These are phyloP conservation scores for Phytopythium sindhum DNA, from an alignment of 352 stramenopile species.

Conservation along the genomic window DNA sequence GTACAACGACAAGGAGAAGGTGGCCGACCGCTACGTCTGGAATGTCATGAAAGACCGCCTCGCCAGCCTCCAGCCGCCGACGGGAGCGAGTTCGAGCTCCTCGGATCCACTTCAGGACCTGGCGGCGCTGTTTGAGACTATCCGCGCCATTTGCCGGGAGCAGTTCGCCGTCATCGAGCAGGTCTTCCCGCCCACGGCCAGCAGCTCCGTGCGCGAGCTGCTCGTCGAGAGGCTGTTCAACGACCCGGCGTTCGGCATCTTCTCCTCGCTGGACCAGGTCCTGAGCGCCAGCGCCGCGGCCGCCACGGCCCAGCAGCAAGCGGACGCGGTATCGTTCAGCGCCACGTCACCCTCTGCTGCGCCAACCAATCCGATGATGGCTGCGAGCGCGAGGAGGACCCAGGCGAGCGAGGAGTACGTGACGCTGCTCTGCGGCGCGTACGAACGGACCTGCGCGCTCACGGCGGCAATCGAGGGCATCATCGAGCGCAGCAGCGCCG, in stretches of 20 bases:
- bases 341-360: neutral
- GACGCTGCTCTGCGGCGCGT: constrained; percentile 50
- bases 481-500: constrained; percentile 1
- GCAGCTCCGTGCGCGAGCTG: constrained; percentile 52
- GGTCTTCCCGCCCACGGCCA: constrained; percentile 47
- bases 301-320: constrained; percentile 8
- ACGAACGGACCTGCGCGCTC: constrained; percentile 58
- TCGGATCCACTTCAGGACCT: constrained; percentile 61
- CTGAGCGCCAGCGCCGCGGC: constrained; percentile 33
- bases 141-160: constrained; percentile 58
- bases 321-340: neutral
- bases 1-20: constrained; percentile 82
- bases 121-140: constrained; percentile 52
- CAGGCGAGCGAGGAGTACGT: constrained; percentile 55
- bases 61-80: constrained; percentile 16
- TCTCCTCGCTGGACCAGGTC: constrained; percentile 71
- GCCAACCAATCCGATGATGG: neutral
- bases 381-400: constrained; percentile 1
- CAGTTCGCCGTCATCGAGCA: constrained; percentile 64
- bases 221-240: constrained; percentile 74
- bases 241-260: constrained; percentile 74
- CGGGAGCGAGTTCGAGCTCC: constrained; percentile 21
- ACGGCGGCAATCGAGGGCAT: constrained; percentile 45
- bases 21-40: constrained; percentile 80
- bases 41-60: constrained; percentile 79